Evolutionary conservation across 1,284 basidiomycete species (phyloP).

Genomic region (Abortiporus biennis): DNA sequence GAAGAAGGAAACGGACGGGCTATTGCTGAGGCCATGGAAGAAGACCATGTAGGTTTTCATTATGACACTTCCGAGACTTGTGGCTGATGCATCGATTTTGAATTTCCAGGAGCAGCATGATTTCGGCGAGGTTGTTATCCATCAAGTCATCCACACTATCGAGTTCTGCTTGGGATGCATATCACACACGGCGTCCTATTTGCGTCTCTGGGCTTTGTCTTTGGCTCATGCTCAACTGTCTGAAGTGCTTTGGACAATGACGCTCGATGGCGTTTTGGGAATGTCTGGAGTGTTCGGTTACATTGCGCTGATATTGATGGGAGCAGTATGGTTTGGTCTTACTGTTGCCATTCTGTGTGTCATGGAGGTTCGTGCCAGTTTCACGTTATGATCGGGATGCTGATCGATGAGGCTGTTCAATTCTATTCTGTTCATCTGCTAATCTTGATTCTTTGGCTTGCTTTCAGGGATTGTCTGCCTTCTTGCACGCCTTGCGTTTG

Average conservation of each 20-base stretch:
- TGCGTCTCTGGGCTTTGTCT: slow-evolving; percentile 98
- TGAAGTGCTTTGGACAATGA: slow-evolving; percentile 92
- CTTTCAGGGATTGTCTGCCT: slow-evolving; percentile 84
- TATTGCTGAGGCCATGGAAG: slow-evolving; percentile 59
- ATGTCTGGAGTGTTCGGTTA: slow-evolving; percentile 51
- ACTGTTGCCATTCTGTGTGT: slow-evolving; percentile 82
- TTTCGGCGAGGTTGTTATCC: slow-evolving; percentile 92
- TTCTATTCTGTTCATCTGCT: not conserved
- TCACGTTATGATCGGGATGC: slow-evolving; percentile 2
- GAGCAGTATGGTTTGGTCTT: slow-evolving; percentile 75
- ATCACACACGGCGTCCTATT: slow-evolving; percentile 98
- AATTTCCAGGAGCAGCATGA: slow-evolving; percentile 67
- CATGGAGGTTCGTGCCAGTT: slow-evolving; percentile 73
- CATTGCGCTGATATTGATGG: slow-evolving; percentile 61
- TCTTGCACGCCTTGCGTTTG: slow-evolving; percentile 92
- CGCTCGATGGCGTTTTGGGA: slow-evolving; percentile 54
- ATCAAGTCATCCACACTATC: slow-evolving; percentile 97
- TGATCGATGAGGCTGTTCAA: slow-evolving; percentile 8
- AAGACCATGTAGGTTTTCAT: slow-evolving; percentile 48
- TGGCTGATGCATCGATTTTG: slow-evolving; percentile 9
- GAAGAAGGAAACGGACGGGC: slow-evolving; percentile 82
- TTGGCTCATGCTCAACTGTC: slow-evolving; percentile 97
- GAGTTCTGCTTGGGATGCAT: slow-evolving; percentile 99
- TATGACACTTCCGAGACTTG: no score
- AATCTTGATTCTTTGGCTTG: slow-evolving; percentile 13